These are phyloP conservation scores for Quercus tomentella DNA, from an alignment of 331 rosid genomes.

Conservation along the genomic window DNA sequence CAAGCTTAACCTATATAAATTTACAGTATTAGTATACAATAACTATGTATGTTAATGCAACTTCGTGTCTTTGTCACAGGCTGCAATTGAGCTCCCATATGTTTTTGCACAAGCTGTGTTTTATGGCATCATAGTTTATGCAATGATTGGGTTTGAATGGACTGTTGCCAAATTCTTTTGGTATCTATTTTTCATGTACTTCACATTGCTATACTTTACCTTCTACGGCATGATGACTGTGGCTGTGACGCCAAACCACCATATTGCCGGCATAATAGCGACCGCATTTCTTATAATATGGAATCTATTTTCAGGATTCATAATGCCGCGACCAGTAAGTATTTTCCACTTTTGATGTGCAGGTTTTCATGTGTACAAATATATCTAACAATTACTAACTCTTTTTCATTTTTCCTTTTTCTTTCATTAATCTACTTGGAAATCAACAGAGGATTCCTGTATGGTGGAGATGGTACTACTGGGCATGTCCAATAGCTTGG, in stretches of 20 bases:
- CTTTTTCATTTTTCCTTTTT: not conserved
- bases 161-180: slow-evolving; percentile 50
- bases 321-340: slow-evolving; percentile 47
- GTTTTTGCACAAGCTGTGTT: slow-evolving; percentile 47
- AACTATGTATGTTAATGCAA: not conserved
- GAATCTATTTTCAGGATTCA: slow-evolving; percentile 53
- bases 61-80: slow-evolving; percentile 25
- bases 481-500: slow-evolving; percentile 59
- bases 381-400: not conserved
- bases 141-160: slow-evolving; percentile 85
- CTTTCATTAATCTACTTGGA: not conserved
- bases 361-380: too few relatives aligned
- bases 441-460: slow-evolving; percentile 44
- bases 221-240: slow-evolving; percentile 63
- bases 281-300: slow-evolving; percentile 38
- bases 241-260: slow-evolving; percentile 43
- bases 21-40: not conserved
- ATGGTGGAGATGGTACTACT: slow-evolving; percentile 78
- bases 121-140: slow-evolving; percentile 56
- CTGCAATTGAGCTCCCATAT: slow-evolving; percentile 66
- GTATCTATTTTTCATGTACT: slow-evolving; percentile 74
- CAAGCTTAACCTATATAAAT: too few relatives aligned
- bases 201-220: slow-evolving; percentile 62
- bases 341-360: not conserved
- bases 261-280: slow-evolving; percentile 34